These are phyloP conservation scores for Actinomortierella ambigua DNA, from an alignment of 371 early-diverging fungal species.

Conservation along the genomic window DNA sequence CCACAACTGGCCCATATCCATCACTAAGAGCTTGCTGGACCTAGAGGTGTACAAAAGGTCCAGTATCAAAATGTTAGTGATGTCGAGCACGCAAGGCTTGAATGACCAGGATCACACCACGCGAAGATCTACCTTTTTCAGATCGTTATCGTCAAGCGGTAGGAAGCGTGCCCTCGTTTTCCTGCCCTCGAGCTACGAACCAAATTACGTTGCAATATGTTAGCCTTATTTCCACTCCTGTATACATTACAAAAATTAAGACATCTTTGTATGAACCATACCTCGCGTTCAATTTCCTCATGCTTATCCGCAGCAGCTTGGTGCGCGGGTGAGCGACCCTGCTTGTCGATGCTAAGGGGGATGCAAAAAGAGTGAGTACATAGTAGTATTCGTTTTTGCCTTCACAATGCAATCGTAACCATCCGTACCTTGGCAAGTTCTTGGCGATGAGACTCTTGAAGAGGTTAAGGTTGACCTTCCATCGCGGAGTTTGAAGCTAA, in stretches of 20 bases:
- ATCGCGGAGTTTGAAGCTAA: too few relatives aligned
- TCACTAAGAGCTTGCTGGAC: slow-evolving; percentile 38
- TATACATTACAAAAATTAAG: too few relatives aligned
- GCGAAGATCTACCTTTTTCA: too few relatives aligned
- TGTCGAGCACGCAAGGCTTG: too few relatives aligned
- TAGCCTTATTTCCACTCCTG: too few relatives aligned
- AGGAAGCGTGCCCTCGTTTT: too few relatives aligned
- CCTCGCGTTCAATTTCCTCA: slow-evolving; percentile 36
- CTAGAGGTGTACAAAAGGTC: slow-evolving; percentile 13
- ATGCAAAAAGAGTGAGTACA: neutral
- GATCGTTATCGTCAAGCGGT: too few relatives aligned
- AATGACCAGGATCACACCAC: too few relatives aligned
- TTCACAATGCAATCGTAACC: neutral
- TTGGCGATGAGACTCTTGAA: slow-evolving; percentile 30
- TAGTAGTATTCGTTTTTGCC: neutral
- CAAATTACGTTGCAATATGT: too few relatives aligned
- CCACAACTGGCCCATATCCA: slow-evolving; percentile 46
- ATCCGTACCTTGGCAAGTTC: slow-evolving; percentile 28
- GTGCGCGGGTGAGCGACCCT: slow-evolving; percentile 8
- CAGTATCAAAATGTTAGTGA: too few relatives aligned
- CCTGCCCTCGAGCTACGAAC: too few relatives aligned
- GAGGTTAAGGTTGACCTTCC: neutral
- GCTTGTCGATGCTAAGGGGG: slow-evolving; percentile 22
- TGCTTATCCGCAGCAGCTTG: slow-evolving; percentile 25
- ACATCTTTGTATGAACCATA: too few relatives aligned